Percentiles rank a stretch among this genome's conserved stretches.
These are phyloP conservation scores for Mortierella sp. DNA, from an alignment of 371 early-diverging fungal genomes.

Conservation along the genomic window DNA sequence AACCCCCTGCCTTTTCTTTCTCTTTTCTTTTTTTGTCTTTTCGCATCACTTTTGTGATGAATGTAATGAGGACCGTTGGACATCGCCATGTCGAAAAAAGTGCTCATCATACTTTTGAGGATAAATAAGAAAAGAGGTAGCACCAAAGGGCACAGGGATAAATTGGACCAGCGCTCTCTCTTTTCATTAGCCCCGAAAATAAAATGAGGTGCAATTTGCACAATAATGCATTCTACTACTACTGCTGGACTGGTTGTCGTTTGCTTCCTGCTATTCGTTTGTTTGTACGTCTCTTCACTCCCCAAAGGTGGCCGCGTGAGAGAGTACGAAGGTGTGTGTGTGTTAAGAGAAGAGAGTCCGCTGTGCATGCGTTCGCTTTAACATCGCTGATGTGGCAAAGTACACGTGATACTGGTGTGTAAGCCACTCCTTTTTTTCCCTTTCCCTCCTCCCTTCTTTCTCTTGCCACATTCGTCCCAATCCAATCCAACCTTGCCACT, in stretches of 20 bases:
- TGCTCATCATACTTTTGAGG: neutral
- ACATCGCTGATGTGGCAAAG: too few species aligned
- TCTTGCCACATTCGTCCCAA: neutral
- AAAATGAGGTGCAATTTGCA: neutral
- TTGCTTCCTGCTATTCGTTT: too few species aligned
- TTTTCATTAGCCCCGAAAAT: neutral
- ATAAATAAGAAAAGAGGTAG: neutral
- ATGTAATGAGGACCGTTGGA: neutral
- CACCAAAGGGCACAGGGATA: constrained; percentile 1
- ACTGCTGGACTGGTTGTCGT: too few species aligned
- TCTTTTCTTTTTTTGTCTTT: neutral
- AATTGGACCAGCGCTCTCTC: neutral
- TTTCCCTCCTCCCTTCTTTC: neutral
- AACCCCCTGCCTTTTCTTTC: neutral
- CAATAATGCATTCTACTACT: too few species aligned
- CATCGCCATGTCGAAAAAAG: neutral
- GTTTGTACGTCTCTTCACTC: too few species aligned
- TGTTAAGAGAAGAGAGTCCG: too few species aligned
- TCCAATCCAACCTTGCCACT: neutral
- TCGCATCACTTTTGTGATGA: neutral
- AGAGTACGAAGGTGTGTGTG: too few species aligned
- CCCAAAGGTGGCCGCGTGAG: too few species aligned
- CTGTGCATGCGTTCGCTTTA: too few species aligned
- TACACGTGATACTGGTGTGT: too few species aligned
- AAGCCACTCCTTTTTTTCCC: neutral